Percentiles rank a stretch among this genome's conserved stretches.
Evolutionary conservation across 768 basidiomycete genomes (phyloP).

Genomic region (Suillus occidentalis): DNA sequence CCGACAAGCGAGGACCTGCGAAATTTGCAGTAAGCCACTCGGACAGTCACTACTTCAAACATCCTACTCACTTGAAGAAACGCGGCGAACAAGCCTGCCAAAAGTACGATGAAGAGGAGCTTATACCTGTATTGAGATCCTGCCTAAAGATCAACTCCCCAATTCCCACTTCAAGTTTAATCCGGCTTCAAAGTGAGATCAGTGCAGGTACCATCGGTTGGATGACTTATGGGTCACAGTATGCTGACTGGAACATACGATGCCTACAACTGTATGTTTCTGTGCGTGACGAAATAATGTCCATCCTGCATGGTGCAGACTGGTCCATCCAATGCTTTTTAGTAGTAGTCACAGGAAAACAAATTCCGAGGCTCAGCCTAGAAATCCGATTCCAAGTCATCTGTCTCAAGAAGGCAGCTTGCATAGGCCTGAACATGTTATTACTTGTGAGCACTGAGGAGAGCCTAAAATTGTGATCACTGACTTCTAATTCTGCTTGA

Average conservation of each 20-base stretch:
- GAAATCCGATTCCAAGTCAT: too few relatives aligned
- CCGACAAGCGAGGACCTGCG: conserved; percentile 70
- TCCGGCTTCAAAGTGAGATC: not conserved
- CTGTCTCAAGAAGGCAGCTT: too few relatives aligned
- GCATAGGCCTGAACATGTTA: too few relatives aligned
- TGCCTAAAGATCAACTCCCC: conserved; percentile 88
- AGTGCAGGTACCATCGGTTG: conserved; percentile 1
- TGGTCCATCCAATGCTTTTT: conserved; percentile 20
- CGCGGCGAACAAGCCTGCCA: conserved; percentile 81
- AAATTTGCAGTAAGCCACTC: conserved; percentile 8
- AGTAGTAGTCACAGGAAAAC: not conserved
- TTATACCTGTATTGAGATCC: conserved; percentile 85
- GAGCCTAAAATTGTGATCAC: not conserved
- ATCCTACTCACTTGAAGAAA: conserved; percentile 67
- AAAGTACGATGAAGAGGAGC: conserved; percentile 80
- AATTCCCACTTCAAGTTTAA: conserved; percentile 61
- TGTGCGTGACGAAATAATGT: conserved; percentile 49
- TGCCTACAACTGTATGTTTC: conserved; percentile 78
- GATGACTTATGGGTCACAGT: conserved; percentile 77
- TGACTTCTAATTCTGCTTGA: conserved; percentile 25
- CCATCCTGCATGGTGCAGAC: conserved; percentile 23
- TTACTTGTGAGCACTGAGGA: not conserved
- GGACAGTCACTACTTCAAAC: not conserved
- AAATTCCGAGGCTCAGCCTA: too few relatives aligned
- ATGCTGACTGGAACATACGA: conserved; percentile 86